phyloP scores from a whole-genome alignment of 768 basidiomycete species.

The Collybia sp. region DNA sequence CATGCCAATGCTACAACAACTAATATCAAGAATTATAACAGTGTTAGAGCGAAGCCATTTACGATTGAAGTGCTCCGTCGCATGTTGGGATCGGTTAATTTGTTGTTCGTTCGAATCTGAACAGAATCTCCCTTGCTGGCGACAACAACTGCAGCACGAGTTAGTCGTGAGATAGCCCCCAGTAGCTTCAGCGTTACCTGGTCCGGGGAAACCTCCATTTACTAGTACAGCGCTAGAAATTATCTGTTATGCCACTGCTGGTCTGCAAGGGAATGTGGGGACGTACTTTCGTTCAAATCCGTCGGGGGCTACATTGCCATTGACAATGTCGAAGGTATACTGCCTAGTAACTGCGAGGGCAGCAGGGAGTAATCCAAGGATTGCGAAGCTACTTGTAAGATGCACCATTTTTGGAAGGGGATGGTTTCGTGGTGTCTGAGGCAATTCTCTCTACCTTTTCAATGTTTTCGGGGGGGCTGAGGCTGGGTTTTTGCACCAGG shows the following conservation, averaged over 20 bases:
- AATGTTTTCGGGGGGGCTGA: no score
- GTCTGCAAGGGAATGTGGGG: background rate
- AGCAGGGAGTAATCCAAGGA: conserved; percentile 8
- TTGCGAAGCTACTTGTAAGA: conserved; percentile 4
- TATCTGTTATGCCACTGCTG: background rate
- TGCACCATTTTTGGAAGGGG: conserved; percentile 4
- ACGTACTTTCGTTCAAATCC: background rate
- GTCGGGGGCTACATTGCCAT: background rate
- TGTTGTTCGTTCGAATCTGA: conserved; percentile 22
- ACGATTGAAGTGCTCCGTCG: conserved; percentile 25
- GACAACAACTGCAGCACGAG: conserved; percentile 5
- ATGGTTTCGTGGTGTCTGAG: no score
- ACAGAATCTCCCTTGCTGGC: conserved; percentile 21
- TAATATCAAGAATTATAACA: background rate
- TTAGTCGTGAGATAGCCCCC: no score
- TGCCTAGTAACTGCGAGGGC: conserved; percentile 6
- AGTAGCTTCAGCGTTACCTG: background rate
- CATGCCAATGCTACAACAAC: conserved; percentile 22
- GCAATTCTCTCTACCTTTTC: no score
- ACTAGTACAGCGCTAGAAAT: conserved; percentile 17
- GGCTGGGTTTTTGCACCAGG: no score
- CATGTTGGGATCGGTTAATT: conserved; percentile 21
- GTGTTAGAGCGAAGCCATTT: background rate
- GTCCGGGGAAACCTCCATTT: conserved; percentile 23
- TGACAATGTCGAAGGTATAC: conserved; percentile 11